A percentile compares a stretch with the other conserved stretches of the same genome.
Conservation (phyloP, 2,329 filamentous ascomycete genomes). For the Annulohypoxylon truncatum region DNA sequence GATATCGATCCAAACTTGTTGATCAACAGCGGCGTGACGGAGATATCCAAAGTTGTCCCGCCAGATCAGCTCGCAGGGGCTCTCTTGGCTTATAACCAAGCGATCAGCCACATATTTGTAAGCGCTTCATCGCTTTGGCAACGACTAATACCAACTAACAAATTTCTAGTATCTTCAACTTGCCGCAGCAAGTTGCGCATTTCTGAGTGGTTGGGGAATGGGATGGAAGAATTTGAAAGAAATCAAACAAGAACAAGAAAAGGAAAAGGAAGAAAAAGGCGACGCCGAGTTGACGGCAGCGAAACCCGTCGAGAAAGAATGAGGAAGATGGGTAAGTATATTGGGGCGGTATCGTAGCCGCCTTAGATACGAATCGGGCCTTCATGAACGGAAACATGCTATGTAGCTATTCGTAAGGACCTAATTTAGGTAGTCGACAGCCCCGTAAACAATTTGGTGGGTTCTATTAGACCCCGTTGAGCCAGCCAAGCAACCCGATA, state of each 20-base stretch:
- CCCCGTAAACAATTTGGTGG: too few species aligned
- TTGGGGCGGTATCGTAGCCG: background rate
- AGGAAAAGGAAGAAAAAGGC: constrained; percentile 8
- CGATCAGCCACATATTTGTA: constrained; percentile 42
- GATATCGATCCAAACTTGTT: constrained; percentile 52
- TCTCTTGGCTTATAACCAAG: constrained; percentile 50
- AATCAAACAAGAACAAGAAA: constrained; percentile 41
- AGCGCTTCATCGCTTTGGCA: constrained; percentile 4
- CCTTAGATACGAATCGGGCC: background rate
- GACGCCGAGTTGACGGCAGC: background rate
- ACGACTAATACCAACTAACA: background rate
- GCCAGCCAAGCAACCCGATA: background rate
- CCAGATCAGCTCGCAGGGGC: constrained; percentile 50
- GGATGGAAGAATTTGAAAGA: constrained; percentile 44
- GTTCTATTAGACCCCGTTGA: background rate
- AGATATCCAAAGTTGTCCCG: constrained; percentile 53
- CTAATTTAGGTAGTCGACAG: too few species aligned
- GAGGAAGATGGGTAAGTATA: background rate
- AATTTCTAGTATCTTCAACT: constrained; percentile 42
- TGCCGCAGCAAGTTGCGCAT: constrained; percentile 39
- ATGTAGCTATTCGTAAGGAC: too few species aligned
- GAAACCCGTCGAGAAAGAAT: background rate
- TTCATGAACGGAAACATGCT: background rate
- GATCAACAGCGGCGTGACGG: constrained; percentile 56
- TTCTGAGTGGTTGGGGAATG: constrained; percentile 42